A percentile compares a stretch with the other conserved stretches of the same genome.
Conservation (phyloP, 306 rosid genomes). For the Carpinus viminea region DNA sequence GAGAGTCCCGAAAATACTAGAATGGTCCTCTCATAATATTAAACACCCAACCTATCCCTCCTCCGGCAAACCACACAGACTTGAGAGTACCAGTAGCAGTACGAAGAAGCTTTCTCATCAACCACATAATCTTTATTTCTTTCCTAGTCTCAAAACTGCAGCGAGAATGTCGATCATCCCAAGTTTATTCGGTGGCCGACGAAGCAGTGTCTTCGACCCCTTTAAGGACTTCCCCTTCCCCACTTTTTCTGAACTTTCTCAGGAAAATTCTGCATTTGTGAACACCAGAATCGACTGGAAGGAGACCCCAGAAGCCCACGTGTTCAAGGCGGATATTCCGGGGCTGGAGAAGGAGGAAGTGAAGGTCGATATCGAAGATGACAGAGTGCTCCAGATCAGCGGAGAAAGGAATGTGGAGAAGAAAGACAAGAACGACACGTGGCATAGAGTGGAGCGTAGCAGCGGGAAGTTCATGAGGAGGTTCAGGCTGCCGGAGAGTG, state of each 20-base stretch:
- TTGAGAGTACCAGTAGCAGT: too few species aligned
- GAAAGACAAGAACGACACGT: conserved; percentile 37
- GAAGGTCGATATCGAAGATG: conserved; percentile 34
- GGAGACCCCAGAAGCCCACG: not conserved
- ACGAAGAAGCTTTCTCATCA: too few species aligned
- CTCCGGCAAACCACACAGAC: too few species aligned
- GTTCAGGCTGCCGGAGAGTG: conserved; percentile 34
- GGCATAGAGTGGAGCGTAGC: conserved; percentile 37
- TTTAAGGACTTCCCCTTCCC: not conserved
- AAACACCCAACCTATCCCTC: too few species aligned
- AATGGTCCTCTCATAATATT: too few species aligned
- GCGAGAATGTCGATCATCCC: not conserved
- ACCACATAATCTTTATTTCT: too few species aligned
- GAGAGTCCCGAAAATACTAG: too few species aligned
- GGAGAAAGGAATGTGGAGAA: conserved; percentile 37
- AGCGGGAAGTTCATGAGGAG: conserved; percentile 30
- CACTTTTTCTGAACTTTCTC: not conserved
- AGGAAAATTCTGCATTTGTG: conserved; percentile 16
- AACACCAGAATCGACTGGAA: not conserved
- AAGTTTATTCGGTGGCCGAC: not conserved
- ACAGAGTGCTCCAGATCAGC: conserved; percentile 31
- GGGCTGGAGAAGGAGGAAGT: conserved; percentile 29
- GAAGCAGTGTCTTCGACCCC: not conserved
- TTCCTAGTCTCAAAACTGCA: too few species aligned
- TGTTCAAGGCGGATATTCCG: not conserved